A percentile compares a stretch with the other conserved stretches of the same genome.
These are phyloP conservation scores for Mycosphaerella arachidis DNA, from an alignment of 2,329 filamentous ascomycete genomes.

Conservation along the genomic window DNA sequence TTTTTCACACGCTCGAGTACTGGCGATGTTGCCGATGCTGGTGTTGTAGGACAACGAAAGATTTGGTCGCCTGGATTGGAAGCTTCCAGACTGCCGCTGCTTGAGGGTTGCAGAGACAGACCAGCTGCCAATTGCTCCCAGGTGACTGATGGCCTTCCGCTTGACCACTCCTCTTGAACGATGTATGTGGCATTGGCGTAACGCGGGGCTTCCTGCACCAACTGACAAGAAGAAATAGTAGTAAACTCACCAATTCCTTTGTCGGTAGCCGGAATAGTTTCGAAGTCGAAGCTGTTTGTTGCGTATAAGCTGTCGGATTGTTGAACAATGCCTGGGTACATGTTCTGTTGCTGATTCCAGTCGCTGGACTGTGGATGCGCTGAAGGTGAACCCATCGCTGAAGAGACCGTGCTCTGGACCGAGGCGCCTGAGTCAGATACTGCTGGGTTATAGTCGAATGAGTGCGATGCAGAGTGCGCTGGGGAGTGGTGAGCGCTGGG, in stretches of 20 bases:
- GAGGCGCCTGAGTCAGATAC: slow-evolving; percentile 51
- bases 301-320: slow-evolving; percentile 52
- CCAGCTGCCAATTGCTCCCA: slow-evolving; percentile 33
- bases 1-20: slow-evolving; percentile 23
- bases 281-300: slow-evolving; percentile 54
- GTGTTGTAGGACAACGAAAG: slow-evolving; percentile 27
- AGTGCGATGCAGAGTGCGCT: slow-evolving; percentile 41
- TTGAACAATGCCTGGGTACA: slow-evolving; percentile 59
- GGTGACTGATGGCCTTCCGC: no score
- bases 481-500: slow-evolving; percentile 42
- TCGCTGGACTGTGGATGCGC: slow-evolving; percentile 59
- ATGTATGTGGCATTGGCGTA: background rate
- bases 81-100: slow-evolving; percentile 7
- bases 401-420: slow-evolving; percentile 45
- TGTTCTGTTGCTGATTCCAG: slow-evolving; percentile 44
- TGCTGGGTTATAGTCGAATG: slow-evolving; percentile 44
- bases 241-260: slow-evolving; percentile 49
- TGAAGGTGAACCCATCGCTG: slow-evolving; percentile 50
- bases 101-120: slow-evolving; percentile 30
- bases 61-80: slow-evolving; percentile 15
- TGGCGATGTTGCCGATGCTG: slow-evolving; percentile 27
- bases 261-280: slow-evolving; percentile 44
- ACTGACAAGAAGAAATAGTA: slow-evolving; percentile 36
- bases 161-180: background rate
- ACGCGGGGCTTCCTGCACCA: slow-evolving; percentile 22